phyloP scores from a whole-genome alignment of 139 green algal genomes.

The Limnomonas spitsbergensis region DNA sequence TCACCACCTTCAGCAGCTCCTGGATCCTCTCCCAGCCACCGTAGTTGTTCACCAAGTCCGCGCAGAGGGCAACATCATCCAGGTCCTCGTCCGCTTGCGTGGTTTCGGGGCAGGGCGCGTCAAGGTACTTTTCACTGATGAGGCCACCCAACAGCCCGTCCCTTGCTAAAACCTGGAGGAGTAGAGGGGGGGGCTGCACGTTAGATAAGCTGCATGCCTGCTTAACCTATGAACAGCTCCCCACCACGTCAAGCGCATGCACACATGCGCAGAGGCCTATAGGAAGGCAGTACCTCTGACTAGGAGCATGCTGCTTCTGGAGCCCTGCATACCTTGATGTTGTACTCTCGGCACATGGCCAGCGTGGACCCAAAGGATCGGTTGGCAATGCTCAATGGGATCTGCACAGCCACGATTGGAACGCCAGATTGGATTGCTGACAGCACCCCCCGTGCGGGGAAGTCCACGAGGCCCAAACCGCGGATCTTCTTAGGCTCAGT shows the following conservation, averaged over 20 bases:
- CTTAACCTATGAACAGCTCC: too few relatives aligned
- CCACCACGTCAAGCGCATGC: too few relatives aligned
- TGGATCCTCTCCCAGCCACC: conserved; percentile 44
- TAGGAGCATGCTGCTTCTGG: too few relatives aligned
- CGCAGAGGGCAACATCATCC: background rate
- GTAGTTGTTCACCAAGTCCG: conserved; percentile 41
- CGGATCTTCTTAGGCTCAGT: conserved; percentile 38
- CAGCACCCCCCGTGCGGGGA: conserved; percentile 33
- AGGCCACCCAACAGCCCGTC: conserved; percentile 41
- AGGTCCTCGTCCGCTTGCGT: conserved; percentile 6
- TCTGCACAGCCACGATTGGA: conserved; percentile 37
- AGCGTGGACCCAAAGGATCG: conserved; percentile 23
- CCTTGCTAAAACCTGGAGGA: conserved; percentile 33
- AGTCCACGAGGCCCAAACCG: conserved; percentile 48
- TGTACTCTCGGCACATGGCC: conserved; percentile 30
- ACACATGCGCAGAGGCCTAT: too few relatives aligned
- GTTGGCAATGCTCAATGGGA: conserved; percentile 33
- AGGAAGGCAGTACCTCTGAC: too few relatives aligned
- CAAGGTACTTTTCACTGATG: conserved; percentile 45
- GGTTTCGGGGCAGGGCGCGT: conserved; percentile 25
- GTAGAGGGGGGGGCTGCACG: too few relatives aligned
- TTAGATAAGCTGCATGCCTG: too few relatives aligned
- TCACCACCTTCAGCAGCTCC: conserved; percentile 19
- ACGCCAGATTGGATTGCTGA: conserved; percentile 44
- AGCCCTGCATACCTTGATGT: conserved; percentile 46